phyloP scores from a whole-genome alignment of 148 eudicot genomes.

The Camellia sinensis region DNA sequence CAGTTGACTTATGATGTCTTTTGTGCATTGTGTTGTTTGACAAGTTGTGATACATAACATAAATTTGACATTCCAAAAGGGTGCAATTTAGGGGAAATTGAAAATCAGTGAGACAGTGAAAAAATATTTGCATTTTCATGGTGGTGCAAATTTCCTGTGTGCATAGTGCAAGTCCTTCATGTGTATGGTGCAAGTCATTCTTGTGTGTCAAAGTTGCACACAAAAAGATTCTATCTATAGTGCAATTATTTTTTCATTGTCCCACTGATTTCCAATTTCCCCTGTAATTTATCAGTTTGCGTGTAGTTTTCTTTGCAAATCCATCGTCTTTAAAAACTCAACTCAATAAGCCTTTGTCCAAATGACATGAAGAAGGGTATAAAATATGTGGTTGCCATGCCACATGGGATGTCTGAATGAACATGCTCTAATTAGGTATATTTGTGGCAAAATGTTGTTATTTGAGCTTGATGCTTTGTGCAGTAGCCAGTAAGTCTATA shows the following conservation, averaged over 20 bases:
- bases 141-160: too few relatives aligned
- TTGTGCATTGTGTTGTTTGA: background rate
- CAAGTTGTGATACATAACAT: too few relatives aligned
- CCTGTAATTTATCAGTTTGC: background rate
- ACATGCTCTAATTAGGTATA: background rate
- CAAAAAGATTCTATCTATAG: too few relatives aligned
- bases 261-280: too few relatives aligned
- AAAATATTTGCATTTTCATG: too few relatives aligned
- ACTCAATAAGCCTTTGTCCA: too few relatives aligned
- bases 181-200: too few relatives aligned
- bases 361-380: background rate
- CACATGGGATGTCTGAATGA: background rate
- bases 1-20: background rate
- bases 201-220: too few relatives aligned
- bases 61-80: background rate
- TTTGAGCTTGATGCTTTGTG: background rate
- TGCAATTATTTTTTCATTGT: too few relatives aligned
- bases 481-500: background rate
- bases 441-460: background rate
- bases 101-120: too few relatives aligned
- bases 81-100: background rate
- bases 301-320: background rate
- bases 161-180: too few relatives aligned
- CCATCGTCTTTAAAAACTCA: background rate
- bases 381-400: background rate